Conservation (phyloP, 805 yeast genomes). For the Sporopachydermia lactativora region DNA sequence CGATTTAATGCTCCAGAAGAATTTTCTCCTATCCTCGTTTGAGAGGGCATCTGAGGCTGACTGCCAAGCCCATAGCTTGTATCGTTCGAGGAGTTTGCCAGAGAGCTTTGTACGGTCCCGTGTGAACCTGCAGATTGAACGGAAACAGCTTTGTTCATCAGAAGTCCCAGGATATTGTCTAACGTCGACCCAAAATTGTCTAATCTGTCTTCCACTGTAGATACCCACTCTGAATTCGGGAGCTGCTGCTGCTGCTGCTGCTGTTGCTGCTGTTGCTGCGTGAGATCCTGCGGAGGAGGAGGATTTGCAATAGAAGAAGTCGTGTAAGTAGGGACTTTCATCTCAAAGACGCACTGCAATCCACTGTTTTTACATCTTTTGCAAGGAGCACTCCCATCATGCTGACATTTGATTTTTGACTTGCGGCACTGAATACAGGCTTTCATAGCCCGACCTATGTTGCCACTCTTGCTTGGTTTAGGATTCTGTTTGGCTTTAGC, state of each 20-base stretch:
- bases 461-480: background rate
- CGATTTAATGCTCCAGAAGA: background rate
- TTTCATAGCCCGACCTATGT: constrained; percentile 17
- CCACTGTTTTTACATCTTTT: constrained; percentile 39
- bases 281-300: constrained; percentile 8
- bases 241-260: background rate
- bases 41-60: background rate
- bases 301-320: constrained; percentile 1
- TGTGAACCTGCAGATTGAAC: background rate
- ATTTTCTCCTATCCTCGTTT: background rate
- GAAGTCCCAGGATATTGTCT: constrained; percentile 22
- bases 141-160: constrained; percentile 16
- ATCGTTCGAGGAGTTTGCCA: no score
- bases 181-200: constrained; percentile 26
- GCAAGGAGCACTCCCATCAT: constrained; percentile 35
- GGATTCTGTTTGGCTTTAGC: background rate
- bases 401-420: constrained; percentile 49
- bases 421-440: constrained; percentile 53
- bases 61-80: no score
- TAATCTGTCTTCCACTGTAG: constrained; percentile 24
- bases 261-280: no score
- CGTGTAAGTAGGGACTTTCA: constrained; percentile 29
- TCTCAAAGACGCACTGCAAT: constrained; percentile 42
- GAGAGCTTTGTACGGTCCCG: background rate
- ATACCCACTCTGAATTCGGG: constrained; percentile 17